Percentiles rank a stretch among this genome's conserved stretches.
phyloP scores from a whole-genome alignment of 225 moss, liverwort and hornwort genomes.

The Physcomitrellopsis africana region DNA sequence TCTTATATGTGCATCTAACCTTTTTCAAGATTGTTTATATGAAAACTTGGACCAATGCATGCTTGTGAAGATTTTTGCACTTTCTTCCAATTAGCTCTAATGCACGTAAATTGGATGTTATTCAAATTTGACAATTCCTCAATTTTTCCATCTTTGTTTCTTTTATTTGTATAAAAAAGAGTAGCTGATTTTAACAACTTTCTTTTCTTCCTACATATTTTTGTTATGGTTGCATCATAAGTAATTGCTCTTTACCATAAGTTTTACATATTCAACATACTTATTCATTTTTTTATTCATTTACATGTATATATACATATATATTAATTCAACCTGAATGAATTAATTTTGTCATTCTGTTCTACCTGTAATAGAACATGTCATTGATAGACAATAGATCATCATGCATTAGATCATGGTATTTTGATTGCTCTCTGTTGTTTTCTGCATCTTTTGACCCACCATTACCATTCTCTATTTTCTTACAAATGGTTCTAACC shows the following conservation, averaged over 20 bases:
- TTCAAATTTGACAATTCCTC: neutral
- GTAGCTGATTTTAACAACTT: slow-evolving; percentile 23
- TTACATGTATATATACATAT: too few species aligned
- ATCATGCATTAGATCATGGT: neutral
- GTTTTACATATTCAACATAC: neutral
- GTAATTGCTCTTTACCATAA: neutral
- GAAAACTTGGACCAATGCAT: slow-evolving; percentile 15
- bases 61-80: neutral
- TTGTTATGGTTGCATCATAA: too few species aligned
- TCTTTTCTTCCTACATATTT: slow-evolving; percentile 18
- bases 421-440: neutral
- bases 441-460: neutral
- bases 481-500: neutral
- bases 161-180: neutral
- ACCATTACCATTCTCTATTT: neutral
- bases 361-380: slow-evolving; percentile 18
- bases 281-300: too few species aligned
- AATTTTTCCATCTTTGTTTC: neutral
- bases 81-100: slow-evolving; percentile 17
- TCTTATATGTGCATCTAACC: neutral
- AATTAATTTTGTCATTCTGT: neutral
- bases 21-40: slow-evolving; percentile 21
- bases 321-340: too few species aligned
- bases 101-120: slow-evolving; percentile 12
- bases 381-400: slow-evolving; percentile 23